Base-by-base conservation (phyloP, 768 basidiomycete genomes). In the Phanerochaete carnosa region DNA sequence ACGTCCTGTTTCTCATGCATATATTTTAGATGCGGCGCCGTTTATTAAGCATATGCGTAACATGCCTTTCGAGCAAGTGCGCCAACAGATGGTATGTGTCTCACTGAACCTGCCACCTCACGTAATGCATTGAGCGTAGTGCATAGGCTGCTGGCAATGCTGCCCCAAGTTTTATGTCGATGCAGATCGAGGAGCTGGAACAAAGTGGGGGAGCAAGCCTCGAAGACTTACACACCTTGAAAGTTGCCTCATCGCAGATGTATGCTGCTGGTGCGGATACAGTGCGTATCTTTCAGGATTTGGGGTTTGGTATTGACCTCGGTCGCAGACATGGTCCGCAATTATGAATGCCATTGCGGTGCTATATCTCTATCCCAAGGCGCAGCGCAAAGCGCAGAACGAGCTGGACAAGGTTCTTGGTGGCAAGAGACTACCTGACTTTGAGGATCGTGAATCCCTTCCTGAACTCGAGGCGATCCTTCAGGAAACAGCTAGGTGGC, bases 1-100 rank as follows among this genome's bases (percentile, higher is more conserved):
- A 12, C 13, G n/a, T n/a, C 19, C 49, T n/a, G 33, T 6, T 35
- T 35, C 13, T 35, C 13, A 35, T 13, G 33, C 6, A 12, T 22
- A 23, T 30, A n/a, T 28, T 23, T 5, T n/a, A 62, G 56, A 54
- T 1, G 9, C 47, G 16, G 47, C 22, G 32, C 61, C 57, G 3
- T 11, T 62, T 22, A 26, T 62, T n/a, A 33, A 62, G 8, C 45
- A 47, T 13, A 53, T 58, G 55, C 58, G 52, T 5, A 23, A 62
- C 25, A 26, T 49, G 22, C 60, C 60, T 4, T 23, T 56, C 16
- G 7, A 47, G 26, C 22, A 28, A 15, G 45, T 61, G 2, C 6
- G 28, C 25, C 29, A 61, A 22, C 29, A 57, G 33, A 50, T 61
- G 51, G 60, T 57, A 19, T 19, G 39, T 43, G 19, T 4, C 3